Evolutionary conservation across 225 moss, liverwort and hornwort genomes (phyloP).

Genomic region (Sphagnum contortum): DNA sequence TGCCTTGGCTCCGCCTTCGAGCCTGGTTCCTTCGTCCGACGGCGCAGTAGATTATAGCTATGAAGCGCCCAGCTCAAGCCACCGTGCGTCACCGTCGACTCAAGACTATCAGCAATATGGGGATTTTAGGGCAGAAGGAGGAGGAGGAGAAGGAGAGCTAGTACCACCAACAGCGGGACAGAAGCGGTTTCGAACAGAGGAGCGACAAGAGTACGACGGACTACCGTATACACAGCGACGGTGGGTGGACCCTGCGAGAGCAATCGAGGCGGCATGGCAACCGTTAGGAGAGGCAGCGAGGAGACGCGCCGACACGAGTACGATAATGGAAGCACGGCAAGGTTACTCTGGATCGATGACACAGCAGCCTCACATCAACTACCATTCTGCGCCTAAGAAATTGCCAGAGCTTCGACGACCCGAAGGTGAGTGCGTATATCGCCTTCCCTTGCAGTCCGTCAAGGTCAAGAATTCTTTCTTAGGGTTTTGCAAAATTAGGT

Average conservation of each 20-base stretch:
- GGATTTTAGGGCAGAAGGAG: constrained; percentile 15
- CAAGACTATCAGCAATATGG: constrained; percentile 9
- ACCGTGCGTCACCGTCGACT: background rate
- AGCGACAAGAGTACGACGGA: constrained; percentile 2
- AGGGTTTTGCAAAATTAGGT: no score
- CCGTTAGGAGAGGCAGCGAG: constrained; percentile 38
- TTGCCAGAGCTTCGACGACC: no score
- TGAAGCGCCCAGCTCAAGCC: background rate
- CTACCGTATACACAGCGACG: constrained; percentile 4
- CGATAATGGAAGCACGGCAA: no score
- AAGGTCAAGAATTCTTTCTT: no score
- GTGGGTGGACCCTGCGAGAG: constrained; percentile 22
- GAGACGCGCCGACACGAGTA: constrained; percentile 4
- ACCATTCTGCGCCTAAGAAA: no score
- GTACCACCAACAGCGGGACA: constrained; percentile 15
- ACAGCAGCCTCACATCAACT: no score
- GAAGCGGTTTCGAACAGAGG: constrained; percentile 25
- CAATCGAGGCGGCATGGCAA: constrained; percentile 27
- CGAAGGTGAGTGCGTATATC: no score
- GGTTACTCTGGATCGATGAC: no score
- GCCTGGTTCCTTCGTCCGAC: background rate
- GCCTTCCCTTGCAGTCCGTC: no score
- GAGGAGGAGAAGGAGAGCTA: no score
- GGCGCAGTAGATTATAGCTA: background rate
- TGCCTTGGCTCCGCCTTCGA: constrained; percentile 26